phyloP scores from a whole-genome alignment of 371 early-diverging fungal genomes.

The Spraguea lophii region DNA sequence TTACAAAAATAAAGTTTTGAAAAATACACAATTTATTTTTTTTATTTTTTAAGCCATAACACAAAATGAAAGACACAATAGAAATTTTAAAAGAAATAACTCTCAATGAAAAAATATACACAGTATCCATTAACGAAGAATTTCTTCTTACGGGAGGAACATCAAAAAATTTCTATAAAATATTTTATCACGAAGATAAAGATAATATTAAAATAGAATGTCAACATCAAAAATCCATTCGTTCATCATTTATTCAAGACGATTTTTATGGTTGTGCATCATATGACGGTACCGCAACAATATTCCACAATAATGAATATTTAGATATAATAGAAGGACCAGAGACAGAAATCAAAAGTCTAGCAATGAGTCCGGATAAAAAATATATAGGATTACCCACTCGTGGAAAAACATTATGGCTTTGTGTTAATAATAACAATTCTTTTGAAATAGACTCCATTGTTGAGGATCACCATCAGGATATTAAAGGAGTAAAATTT shows the following conservation, averaged over 20 bases:
- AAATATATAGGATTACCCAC: constrained; percentile 26
- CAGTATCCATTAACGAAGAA: neutral
- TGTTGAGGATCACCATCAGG: constrained; percentile 40
- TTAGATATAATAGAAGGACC: constrained; percentile 41
- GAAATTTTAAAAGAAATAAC: neutral
- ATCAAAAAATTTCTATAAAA: neutral
- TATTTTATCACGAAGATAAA: neutral
- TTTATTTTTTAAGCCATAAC: too few relatives aligned
- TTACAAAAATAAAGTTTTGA: too few relatives aligned
- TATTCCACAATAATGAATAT: constrained; percentile 1
- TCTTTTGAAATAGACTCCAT: constrained; percentile 34
- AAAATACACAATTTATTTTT: too few relatives aligned
- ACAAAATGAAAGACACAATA: too few relatives aligned
- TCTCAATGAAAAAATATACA: neutral
- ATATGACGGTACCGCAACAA: constrained; percentile 8
- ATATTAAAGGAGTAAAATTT: constrained; percentile 38
- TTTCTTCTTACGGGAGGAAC: neutral
- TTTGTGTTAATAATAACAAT: constrained; percentile 8
- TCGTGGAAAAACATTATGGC: constrained; percentile 36
- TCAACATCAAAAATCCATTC: constrained; percentile 2
- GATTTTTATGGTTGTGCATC: constrained; percentile 4
- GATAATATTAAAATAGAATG: neutral
- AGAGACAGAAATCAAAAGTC: constrained; percentile 41
- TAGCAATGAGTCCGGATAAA: constrained; percentile 10
- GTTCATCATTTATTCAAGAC: neutral